Percentiles rank a stretch among this genome's conserved stretches.
These are phyloP conservation scores for Thuidium tamariscinum DNA, from an alignment of 225 moss, liverwort and hornwort species.

Conservation along the genomic window DNA sequence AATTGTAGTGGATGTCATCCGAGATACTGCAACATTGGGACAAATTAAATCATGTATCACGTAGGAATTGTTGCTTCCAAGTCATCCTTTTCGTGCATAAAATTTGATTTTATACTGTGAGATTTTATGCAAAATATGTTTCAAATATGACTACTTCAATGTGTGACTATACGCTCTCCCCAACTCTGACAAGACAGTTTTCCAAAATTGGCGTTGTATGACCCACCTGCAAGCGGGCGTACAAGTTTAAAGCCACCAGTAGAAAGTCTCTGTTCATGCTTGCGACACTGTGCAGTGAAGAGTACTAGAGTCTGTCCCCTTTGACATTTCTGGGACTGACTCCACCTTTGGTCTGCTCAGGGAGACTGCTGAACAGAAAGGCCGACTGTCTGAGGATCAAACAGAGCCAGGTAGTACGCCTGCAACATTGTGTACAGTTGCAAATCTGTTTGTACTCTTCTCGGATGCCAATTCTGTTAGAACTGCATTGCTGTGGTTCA, in stretches of 20 bases:
- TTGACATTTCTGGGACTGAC: neutral
- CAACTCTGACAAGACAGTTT: neutral
- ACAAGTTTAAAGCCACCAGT: neutral
- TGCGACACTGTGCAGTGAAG: neutral
- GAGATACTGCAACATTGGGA: neutral
- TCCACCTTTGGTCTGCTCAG: neutral
- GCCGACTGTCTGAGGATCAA: neutral
- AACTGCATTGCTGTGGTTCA: neutral
- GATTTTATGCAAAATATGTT: neutral
- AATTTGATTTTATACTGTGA: neutral
- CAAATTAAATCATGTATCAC: neutral
- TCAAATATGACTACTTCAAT: neutral
- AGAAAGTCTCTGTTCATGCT: neutral
- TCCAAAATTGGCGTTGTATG: neutral
- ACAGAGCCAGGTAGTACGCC: neutral
- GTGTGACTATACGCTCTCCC: neutral
- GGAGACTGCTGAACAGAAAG: neutral
- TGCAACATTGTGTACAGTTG: neutral
- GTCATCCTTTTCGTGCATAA: neutral
- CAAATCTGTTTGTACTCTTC: neutral
- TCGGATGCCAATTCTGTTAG: neutral
- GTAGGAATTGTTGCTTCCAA: neutral
- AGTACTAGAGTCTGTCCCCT: neutral
- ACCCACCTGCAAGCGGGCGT: neutral
- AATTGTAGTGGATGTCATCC: neutral